These are phyloP conservation scores for Tolypocladium paradoxum DNA, from an alignment of 2,329 filamentous ascomycete species.

Conservation along the genomic window DNA sequence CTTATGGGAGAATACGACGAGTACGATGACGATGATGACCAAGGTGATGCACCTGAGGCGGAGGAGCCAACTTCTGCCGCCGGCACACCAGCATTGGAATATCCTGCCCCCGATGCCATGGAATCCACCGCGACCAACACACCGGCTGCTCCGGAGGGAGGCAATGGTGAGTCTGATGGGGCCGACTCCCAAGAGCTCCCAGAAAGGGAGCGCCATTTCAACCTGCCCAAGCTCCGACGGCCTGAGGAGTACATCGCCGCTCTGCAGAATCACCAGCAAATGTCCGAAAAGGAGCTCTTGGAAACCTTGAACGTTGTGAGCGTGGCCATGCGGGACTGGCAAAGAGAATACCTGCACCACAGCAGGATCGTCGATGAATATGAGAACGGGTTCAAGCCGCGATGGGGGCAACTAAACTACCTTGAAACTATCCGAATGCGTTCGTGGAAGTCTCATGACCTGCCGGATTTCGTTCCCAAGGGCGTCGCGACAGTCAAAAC, in stretches of 20 bases:
- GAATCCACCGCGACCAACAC: constrained; percentile 26
- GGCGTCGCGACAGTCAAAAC: neutral
- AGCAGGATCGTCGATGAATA: constrained; percentile 44
- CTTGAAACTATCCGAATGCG: neutral
- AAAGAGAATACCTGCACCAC: constrained; percentile 41
- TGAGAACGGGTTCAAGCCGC: constrained; percentile 43
- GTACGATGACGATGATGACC: constrained; percentile 20
- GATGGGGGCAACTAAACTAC: constrained; percentile 35
- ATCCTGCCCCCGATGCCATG: constrained; percentile 26
- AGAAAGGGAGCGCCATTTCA: constrained; percentile 22
- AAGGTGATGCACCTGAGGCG: constrained; percentile 19
- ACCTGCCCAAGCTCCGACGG: constrained; percentile 40
- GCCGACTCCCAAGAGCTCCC: constrained; percentile 22
- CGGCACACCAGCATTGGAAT: constrained; percentile 27
- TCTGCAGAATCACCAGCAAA: constrained; percentile 38
- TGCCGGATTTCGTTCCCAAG: neutral
- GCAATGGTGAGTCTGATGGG: constrained; percentile 23
- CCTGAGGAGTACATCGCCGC: constrained; percentile 36
- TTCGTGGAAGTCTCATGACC: neutral
- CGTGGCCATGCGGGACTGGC: constrained; percentile 36
- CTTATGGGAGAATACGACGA: constrained; percentile 8
- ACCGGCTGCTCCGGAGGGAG: constrained; percentile 20
- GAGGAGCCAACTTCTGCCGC: constrained; percentile 25
- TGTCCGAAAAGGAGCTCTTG: constrained; percentile 35
- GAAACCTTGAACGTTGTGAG: constrained; percentile 33